A percentile compares a stretch with the other conserved stretches of the same genome.
phyloP scores from a whole-genome alignment of 148 eudicot species.

The Persicaria maculosa region DNA sequence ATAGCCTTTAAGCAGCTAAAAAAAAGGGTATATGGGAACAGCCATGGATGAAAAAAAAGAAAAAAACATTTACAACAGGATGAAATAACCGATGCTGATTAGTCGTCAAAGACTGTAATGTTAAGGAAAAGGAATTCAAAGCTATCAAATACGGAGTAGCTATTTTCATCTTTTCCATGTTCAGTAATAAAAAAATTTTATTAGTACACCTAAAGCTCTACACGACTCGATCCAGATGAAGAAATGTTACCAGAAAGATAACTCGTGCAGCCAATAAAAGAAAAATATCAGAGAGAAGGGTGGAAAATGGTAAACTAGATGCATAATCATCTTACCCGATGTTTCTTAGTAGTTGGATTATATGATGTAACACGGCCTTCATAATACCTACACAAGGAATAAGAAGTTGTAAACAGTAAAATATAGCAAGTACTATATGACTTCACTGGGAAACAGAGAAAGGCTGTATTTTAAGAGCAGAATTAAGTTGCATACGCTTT shows the following conservation, averaged over 20 bases:
- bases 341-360: conserved; percentile 36
- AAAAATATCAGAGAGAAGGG: background rate
- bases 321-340: conserved; percentile 35
- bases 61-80: background rate
- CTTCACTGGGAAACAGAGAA: background rate
- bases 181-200: background rate
- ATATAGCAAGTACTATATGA: background rate
- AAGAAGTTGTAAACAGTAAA: background rate
- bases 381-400: conserved; percentile 43
- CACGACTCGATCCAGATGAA: background rate
- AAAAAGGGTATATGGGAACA: background rate
- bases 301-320: background rate
- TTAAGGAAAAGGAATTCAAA: background rate
- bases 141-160: background rate
- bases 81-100: background rate
- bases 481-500: background rate
- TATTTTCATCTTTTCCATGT: background rate
- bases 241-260: background rate
- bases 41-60: background rate
- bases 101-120: background rate
- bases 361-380: conserved; percentile 45
- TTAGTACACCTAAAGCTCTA: background rate
- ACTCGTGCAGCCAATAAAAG: background rate
- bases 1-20: background rate
- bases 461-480: background rate